Evolutionary conservation across 2,329 filamentous ascomycete genomes (phyloP).

Genomic region (Colletotrichum tropicale): DNA sequence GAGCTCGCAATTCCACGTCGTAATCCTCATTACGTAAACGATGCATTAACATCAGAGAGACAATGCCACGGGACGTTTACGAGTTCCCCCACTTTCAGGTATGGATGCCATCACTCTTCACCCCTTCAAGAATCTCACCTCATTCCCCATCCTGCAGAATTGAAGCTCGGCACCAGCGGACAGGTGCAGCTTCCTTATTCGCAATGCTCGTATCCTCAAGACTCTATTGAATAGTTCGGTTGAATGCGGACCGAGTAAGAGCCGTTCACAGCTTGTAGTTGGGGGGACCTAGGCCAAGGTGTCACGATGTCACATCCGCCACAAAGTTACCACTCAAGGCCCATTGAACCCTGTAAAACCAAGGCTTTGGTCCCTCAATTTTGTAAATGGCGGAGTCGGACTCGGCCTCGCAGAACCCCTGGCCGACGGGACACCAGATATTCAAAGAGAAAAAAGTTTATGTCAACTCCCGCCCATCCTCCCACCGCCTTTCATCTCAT

Average conservation of each 20-base stretch:
- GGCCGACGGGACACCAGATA: neutral
- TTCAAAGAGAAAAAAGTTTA: neutral
- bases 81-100: neutral
- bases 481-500: neutral
- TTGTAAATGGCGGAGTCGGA: neutral
- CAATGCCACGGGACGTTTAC: neutral
- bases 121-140: neutral
- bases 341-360: neutral
- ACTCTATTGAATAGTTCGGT: neutral
- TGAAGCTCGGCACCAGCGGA: neutral
- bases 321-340: neutral
- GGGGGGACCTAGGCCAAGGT: neutral
- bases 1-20: neutral
- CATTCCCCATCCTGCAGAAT: neutral
- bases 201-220: neutral
- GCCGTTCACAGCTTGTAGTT: neutral
- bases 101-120: neutral
- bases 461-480: neutral
- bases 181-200: neutral
- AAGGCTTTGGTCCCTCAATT: neutral
- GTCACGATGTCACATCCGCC: neutral
- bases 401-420: neutral
- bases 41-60: neutral
- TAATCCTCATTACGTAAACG: neutral
- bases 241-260: neutral